Base-by-base conservation (phyloP, 75 land plant species). In the Sequoia sempervirens region DNA sequence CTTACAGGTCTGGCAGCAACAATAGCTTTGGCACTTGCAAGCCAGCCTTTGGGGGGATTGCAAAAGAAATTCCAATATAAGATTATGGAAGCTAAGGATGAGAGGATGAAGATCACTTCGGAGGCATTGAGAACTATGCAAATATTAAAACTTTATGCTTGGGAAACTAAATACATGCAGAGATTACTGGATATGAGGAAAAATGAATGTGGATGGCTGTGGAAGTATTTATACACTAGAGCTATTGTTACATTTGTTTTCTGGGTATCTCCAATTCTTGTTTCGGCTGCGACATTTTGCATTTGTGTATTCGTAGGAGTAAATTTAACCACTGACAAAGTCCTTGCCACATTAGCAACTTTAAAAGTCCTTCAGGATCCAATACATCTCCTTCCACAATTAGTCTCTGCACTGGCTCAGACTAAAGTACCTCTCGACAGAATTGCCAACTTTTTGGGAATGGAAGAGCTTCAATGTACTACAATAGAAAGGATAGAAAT, bases 61-160 rank as follows among this genome's bases (percentile, higher is more conserved):
- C 93, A 91, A 56, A 93, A 90, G 13, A 91, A 87, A 82, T 91
- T 83, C 58, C 93, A 91, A 72, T 82, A 72, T 1, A 87, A 82
- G 75, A 87, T 92, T 14, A 94, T 92, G 94, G 87, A 54, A 43
- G 91, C 94, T 30, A 94, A 94, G 83, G 94, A 91, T 81, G 87
- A 80, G 80, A 85, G 96, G 66, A 84, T 92, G 79, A 89, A 87
- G 81, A 90, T 89, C 28, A 82, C 86, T 41, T 58, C 89, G 1
- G 96, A 94, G 84, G 90, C 91, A 10, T 87, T 94, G 75, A 82
- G 89, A 81, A 94, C 86, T 79, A 94, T 94, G 94, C 90, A 89
- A 83, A 91, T 92, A 73, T 69, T 94, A 64, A 92, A 94, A 64
- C 82, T 92, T 12, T 88, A 94, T 75, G 93, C 96, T 4, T 94